Percentiles rank a stretch among this genome's conserved stretches.
Conservation (phyloP, 371 early-diverging fungal species). For the Coemansia sp. region DNA sequence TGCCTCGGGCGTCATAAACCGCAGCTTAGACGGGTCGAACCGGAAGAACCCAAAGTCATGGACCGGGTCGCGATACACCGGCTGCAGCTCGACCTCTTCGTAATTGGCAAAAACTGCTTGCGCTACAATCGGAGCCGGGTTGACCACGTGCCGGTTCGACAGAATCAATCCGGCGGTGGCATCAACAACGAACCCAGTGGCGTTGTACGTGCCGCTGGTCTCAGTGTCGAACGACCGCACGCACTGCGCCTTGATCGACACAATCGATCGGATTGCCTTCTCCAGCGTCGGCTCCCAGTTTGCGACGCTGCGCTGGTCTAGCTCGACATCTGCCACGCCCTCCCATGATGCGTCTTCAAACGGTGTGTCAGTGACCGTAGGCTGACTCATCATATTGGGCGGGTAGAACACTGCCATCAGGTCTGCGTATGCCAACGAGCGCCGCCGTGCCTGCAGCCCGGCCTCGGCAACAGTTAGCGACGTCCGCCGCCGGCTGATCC, state of each 20-base stretch:
- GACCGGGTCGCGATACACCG: constrained; percentile 84
- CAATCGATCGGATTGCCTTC: constrained; percentile 73
- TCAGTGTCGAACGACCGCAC: constrained; percentile 89
- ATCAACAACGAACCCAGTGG: constrained; percentile 95
- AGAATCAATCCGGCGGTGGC: constrained; percentile 81
- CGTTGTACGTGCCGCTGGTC: constrained; percentile 69
- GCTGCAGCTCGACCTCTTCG: constrained; percentile 84
- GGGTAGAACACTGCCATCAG: constrained; percentile 52
- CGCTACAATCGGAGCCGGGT: constrained; percentile 88
- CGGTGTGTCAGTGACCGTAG: constrained; percentile 45
- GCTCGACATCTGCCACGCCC: constrained; percentile 17
- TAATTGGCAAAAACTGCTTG: constrained; percentile 87
- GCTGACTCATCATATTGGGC: constrained; percentile 46
- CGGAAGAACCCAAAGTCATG: constrained; percentile 92
- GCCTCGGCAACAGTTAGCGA: constrained; percentile 34
- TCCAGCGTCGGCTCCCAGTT: constrained; percentile 78
- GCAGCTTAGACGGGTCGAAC: constrained; percentile 76
- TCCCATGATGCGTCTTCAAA: constrained; percentile 36
- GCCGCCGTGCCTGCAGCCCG: constrained; percentile 27
- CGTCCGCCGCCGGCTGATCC: constrained; percentile 11
- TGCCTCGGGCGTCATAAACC: constrained; percentile 75
- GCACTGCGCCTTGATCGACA: constrained; percentile 80
- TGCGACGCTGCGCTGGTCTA: constrained; percentile 11
- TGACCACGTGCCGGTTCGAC: constrained; percentile 91
- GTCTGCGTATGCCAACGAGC: constrained; percentile 45